These are phyloP conservation scores for Dothidotthia symphoricarpi DNA, from an alignment of 2,329 filamentous ascomycete genomes.

Conservation along the genomic window DNA sequence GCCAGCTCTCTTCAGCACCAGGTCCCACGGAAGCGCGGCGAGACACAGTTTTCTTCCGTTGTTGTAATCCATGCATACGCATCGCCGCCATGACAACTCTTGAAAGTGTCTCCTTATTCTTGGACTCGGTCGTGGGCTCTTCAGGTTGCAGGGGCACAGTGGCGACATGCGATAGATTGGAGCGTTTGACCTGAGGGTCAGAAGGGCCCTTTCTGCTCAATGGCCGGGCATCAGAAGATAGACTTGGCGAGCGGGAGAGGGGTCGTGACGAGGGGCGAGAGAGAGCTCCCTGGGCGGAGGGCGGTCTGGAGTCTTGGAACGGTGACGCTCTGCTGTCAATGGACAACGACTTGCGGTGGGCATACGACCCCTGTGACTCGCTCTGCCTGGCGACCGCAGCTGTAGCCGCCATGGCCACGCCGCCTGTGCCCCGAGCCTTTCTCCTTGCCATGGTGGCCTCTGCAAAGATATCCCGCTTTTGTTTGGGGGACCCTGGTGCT, in stretches of 20 bases:
- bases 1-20: conserved; percentile 15
- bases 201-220: conserved; percentile 30
- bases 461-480: conserved; percentile 49
- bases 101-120: conserved; percentile 53
- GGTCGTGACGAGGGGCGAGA: conserved; percentile 25
- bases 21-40: conserved; percentile 24
- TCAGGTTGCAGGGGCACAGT: conserved; percentile 30
- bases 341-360: conserved; percentile 36
- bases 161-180: conserved; percentile 36
- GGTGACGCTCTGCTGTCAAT: conserved; percentile 25
- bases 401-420: conserved; percentile 45
- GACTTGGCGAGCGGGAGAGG: conserved; percentile 34
- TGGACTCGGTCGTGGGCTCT: conserved; percentile 37
- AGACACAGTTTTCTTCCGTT: conserved; percentile 41
- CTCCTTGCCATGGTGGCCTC: conserved; percentile 47
- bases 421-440: conserved; percentile 45
- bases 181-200: conserved; percentile 30
- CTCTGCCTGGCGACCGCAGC: conserved; percentile 35
- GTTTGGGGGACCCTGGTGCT: conserved; percentile 38
- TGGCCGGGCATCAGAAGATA: conserved; percentile 33
- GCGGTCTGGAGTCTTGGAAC: conserved; percentile 24
- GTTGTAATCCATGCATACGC: conserved; percentile 52
- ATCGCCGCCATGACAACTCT: conserved; percentile 55
- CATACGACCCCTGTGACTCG: conserved; percentile 24
- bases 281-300: conserved; percentile 23